These are phyloP conservation scores for Cyamopsis tetragonoloba DNA, from an alignment of 306 rosid genomes.

Conservation along the genomic window DNA sequence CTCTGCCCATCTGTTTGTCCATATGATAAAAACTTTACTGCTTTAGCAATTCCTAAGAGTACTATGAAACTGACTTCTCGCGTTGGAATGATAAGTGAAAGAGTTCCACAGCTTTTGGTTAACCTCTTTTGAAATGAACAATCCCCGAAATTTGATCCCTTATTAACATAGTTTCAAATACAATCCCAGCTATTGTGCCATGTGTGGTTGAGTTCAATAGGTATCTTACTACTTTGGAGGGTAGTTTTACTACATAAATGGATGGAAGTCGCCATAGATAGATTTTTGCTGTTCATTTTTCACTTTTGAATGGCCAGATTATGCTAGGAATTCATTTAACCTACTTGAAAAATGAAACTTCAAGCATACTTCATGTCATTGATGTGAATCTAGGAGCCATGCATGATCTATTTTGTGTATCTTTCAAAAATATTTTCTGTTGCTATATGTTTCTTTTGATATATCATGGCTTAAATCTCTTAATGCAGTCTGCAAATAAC, in stretches of 20 bases:
- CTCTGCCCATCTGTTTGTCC: background rate
- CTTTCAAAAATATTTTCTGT: background rate
- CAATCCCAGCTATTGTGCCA: background rate
- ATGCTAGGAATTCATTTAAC: background rate
- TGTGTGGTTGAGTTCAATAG: background rate
- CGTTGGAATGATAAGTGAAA: constrained; percentile 12
- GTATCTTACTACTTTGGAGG: background rate
- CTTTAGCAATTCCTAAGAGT: constrained; percentile 2
- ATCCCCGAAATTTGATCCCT: background rate
- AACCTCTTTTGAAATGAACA: background rate
- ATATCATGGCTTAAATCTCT: constrained; percentile 29
- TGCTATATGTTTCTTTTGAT: constrained; percentile 18
- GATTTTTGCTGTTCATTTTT: constrained; percentile 7
- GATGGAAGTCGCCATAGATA: background rate
- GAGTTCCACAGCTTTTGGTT: background rate
- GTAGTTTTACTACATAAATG: background rate
- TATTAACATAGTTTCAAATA: background rate
- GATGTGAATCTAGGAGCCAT: background rate
- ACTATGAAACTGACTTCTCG: background rate
- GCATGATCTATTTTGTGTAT: background rate
- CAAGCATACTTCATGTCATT: background rate
- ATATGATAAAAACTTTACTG: background rate
- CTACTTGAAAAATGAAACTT: background rate
- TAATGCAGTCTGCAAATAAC: constrained; percentile 89
- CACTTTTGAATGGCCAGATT: constrained; percentile 1